phyloP scores from a whole-genome alignment of 179 eudicot species.

The Drosera spatulata region DNA sequence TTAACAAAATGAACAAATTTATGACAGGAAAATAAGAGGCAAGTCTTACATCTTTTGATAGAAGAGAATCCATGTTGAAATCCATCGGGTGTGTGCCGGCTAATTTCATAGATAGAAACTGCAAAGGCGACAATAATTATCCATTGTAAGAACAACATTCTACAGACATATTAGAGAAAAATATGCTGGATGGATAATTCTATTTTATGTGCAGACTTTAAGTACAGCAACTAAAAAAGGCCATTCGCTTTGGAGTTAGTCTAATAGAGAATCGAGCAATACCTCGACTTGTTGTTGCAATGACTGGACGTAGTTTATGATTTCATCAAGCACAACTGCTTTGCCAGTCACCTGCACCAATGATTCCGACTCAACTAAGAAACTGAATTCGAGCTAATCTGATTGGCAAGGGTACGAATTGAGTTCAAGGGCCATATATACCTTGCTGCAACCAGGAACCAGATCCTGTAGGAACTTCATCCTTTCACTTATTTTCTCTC shows the following conservation, averaged over 20 bases:
- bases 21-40: not conserved
- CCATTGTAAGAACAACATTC: not conserved
- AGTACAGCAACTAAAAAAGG: not conserved
- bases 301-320: conserved; percentile 75
- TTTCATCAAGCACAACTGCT: conserved; percentile 42
- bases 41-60: conserved; percentile 56
- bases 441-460: conserved; percentile 97
- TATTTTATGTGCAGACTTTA: too few relatives aligned
- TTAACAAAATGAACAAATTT: not conserved
- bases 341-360: conserved; percentile 36
- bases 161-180: not conserved
- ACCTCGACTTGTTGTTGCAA: conserved; percentile 83
- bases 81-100: conserved; percentile 64
- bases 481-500: conserved; percentile 92
- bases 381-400: not conserved
- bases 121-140: conserved; percentile 3
- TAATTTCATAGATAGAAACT: conserved; percentile 74
- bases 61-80: conserved; percentile 48
- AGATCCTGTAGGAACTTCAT: conserved; percentile 95
- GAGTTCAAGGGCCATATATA: conserved; percentile 3
- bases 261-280: not conserved
- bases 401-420: not conserved
- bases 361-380: not conserved
- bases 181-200: not conserved
- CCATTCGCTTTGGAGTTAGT: not conserved